Evolutionary conservation across 164 flowering plant genomes (phyloP), one percentile per base, ranked within the genome.

Genomic region (Liquidambar formosana): DNA sequence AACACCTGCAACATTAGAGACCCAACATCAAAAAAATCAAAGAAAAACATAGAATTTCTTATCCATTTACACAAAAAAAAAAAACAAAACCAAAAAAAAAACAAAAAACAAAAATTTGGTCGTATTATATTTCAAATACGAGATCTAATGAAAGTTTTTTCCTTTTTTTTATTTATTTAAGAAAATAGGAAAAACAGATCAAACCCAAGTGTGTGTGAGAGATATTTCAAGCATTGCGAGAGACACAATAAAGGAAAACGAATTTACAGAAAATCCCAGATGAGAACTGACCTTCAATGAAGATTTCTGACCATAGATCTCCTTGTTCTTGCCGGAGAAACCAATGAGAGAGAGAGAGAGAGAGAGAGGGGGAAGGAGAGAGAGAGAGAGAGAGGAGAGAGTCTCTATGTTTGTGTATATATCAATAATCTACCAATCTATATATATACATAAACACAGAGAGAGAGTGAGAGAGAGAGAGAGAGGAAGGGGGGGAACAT

Each of bases 241-340:
- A 61, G 12, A 69, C 61, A 63, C 47, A 19, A 19, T 4, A 14
- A 12, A 65, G 44, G 23, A 38, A 56, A 56, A 44, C 4, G 9
- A 22, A 14, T 45, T 27, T 19, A 16, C 0, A 60, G 16, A 8
- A 51, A 25, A 69, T 12, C 59, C 27, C 19, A 16, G 59, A 48
- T 27, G 59, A 61, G 61, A 69, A 68, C 49, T 33, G 51, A 61
- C 63, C 72, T 69, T 61, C 14, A 52, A 61, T 15, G 57, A 5
- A 5, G 33, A 61, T 61, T n/a, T 33, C 65, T 41, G 59, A 59
- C 2, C 26, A 69, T 44, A 61, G 22, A 58, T 47, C 15, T 26
- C 15, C 41, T 16, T 26, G 8, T 21, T 18, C 27, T 18, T n/a
- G 48, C 27, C 48, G 43, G 47, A 41, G 60, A 21, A 46, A 65